These are phyloP conservation scores for Picea glauca DNA, from an alignment of 75 land plant genomes.

Conservation along the genomic window DNA sequence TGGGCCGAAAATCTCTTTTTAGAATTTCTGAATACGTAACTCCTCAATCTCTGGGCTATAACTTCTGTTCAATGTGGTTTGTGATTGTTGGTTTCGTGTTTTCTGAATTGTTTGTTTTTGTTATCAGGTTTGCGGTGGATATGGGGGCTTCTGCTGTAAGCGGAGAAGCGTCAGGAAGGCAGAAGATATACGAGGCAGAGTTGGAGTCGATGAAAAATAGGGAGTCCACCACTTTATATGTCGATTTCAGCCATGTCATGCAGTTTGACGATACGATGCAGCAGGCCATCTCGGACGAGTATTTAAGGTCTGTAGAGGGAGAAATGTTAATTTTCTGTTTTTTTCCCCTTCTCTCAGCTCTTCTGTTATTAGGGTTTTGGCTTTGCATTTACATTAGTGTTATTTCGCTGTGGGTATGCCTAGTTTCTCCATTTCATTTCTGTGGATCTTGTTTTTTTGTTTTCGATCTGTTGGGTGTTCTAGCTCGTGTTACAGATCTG, in stretches of 20 bases:
- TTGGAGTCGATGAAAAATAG: slow-evolving; percentile 52
- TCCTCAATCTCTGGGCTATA: not conserved
- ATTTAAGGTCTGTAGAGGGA: slow-evolving; percentile 42
- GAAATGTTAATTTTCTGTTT: not conserved
- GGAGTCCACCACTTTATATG: slow-evolving; percentile 80
- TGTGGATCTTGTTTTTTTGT: no score
- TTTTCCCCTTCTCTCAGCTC: not conserved
- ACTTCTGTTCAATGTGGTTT: not conserved
- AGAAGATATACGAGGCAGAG: slow-evolving; percentile 60
- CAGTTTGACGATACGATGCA: slow-evolving; percentile 68
- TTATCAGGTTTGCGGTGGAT: slow-evolving; percentile 40
- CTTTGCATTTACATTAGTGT: not conserved
- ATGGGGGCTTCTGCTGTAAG: slow-evolving; percentile 21
- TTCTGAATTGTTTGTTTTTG: not conserved
- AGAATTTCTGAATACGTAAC: slow-evolving; percentile 77
- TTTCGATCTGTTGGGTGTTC: no score
- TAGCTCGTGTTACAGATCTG: no score
- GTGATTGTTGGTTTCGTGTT: not conserved
- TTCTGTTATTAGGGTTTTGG: not conserved
- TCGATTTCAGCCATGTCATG: slow-evolving; percentile 95
- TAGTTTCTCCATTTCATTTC: no score
- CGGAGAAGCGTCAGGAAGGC: slow-evolving; percentile 24
- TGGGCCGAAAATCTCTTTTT: slow-evolving; percentile 74
- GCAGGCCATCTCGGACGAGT: slow-evolving; percentile 78
- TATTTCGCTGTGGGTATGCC: not conserved